Evolutionary conservation across 176 grass and related monocot species (phyloP), one percentile per base, ranked within the genome.

Genomic region (Olyra latifolia): DNA sequence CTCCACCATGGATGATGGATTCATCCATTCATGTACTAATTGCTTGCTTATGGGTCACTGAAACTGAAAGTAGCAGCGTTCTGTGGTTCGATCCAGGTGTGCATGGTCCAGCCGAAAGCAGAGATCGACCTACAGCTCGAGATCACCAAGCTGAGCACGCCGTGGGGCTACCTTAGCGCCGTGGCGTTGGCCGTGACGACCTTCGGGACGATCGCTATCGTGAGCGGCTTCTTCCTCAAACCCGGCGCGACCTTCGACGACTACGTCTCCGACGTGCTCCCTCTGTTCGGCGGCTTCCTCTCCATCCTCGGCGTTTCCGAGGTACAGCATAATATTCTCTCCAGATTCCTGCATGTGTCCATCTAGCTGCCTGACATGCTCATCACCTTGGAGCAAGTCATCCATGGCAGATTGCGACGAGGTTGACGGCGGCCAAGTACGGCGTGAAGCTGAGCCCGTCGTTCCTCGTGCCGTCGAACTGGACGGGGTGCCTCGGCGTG

Each of bases 41-140:
- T n/a, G n/a, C n/a, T n/a, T n/a, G n/a, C n/a, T n/a, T n/a, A n/a
- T n/a, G n/a, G n/a, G n/a, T n/a, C 4, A 35, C 32, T 35, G 32
- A 35, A 35, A 35, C 32, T 35, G 5, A 35, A 35, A 35, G 32
- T 35, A 35, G 32, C 32, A 35, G 0, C 32, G 32, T 35, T 35
- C 32, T 35, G 32, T 35, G 32, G 32, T 35, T 35, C 32, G 32
- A 35, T 64, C 74, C 75, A 95, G 89, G 95, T 95, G 0, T 98
- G 95, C 74, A 90, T 98, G 88, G 95, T 98, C 2, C 95, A 98
- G 89, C 95, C 92, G 25, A 98, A 98, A 80, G 86, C 83, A 27
- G 92, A 98, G 91, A 98, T 98, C 70, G 88, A 98, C 43, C 92
- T 98, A 60, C 92, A 95, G 85, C 85, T 98, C 15, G 95, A 98